Evolutionary conservation across 805 yeast species (phyloP), one percentile per base, ranked within the genome.

Genomic region (Millerozyma miso): DNA sequence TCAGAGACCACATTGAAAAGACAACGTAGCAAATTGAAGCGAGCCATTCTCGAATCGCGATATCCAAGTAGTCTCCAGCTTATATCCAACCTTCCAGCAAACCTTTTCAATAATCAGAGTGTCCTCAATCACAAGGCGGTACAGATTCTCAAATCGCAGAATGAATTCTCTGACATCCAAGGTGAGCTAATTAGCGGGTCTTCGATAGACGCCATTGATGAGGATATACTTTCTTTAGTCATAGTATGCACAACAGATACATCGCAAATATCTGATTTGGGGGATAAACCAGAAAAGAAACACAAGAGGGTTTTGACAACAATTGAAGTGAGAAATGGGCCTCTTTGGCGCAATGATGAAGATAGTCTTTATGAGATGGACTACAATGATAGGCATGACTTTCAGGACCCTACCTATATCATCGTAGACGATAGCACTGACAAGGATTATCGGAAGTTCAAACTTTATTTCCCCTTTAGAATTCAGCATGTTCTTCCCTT

Each of bases 401-500:
- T 76, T 41, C 66, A 65, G 35, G 64, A 65, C 42, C 73, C 77
- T 5, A 69, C 75, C 1, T 52, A 63, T 31, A 78, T 79, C 52
- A 67, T 71, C 34, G 60, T 77, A 4, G 63, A 73, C 1, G 71
- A 74, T 34, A 60, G 65, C 2, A 59, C 67, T 14, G 60, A 58
- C 18, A 46, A 63, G 6, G 53, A 59, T 3, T 57, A 56, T 35
- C 54, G 63, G 16, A 58, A 58, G 43, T 60, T 60, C 32, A 68
- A 71, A 2, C 56, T 71, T 31, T 68, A 71, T 38, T 74, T 71
- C 33, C 69, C 81, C 3, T 77, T 63, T 35, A 71, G 68, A 40
- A 74, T 74, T 31, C 74, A 77, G 31, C 74, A 79, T 38, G 74
- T 71, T n/a, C 43, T 63, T 2, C 74, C 74, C 2, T 44, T 70